Evolutionary conservation across 192 early-diverging fungal genomes (phyloP), one percentile per base, ranked within the genome.

Genomic region (Geranomyces michiganensis): DNA sequence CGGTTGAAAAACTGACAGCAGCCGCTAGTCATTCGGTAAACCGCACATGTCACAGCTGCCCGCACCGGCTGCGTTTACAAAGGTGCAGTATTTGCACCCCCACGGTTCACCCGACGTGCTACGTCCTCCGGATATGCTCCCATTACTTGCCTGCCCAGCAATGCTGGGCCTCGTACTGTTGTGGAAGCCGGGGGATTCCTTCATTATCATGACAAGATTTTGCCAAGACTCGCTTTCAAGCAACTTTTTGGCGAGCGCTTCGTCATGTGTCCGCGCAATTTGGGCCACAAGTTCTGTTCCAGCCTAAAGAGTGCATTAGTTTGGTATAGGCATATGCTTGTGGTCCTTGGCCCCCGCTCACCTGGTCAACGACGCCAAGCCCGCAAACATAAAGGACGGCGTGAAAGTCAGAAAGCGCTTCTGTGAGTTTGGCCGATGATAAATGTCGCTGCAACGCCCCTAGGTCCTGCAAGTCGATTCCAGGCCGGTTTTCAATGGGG

Each of bases 41-140:
- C 89, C 91, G 74, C 94, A 95, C 82, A 94, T 92, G 73, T 92
- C 90, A 74, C 94, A 95, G 30, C 78, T 88, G 56, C 79, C 83
- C 32, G 79, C 82, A 0, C 80, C 72, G 26, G 69, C 73, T 31
- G 81, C 75, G 77, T 95, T 95, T n/a, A 73, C 63, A 75, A 88
- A 93, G 15, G 94, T 95, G 76, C 94, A 94, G 74, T 93, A 90
- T 56, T 84, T 78, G 74, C 92, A 95, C 47, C 79, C 81, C 81
- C 86, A 87, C 49, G 84, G 51, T 27, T 45, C 27, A 51, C 32
- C 48, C 72, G 75, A 10, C 3, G 10, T 10, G 36, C 69, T 63
- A 80, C 85, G 24, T 76, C 56, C 24, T 27, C 22, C 26, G 29
- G 15, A 33, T 53, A 44, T 55, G 32, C 66, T 49, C 27, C 68